Conservation (phyloP, 306 rosid genomes). For the Vicia sativa region DNA sequence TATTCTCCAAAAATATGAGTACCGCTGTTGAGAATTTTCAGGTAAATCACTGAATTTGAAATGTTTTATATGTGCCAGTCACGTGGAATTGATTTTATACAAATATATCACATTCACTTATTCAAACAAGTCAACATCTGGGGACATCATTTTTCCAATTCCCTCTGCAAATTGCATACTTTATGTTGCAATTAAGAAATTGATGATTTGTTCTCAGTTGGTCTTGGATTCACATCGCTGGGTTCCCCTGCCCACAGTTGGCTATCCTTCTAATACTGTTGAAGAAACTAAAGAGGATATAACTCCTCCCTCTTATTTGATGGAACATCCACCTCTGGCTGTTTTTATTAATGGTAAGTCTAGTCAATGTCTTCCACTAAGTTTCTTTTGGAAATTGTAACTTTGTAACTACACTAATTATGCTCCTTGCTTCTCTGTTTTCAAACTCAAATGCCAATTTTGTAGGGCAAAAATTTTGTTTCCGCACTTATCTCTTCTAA, state of each 20-base stretch:
- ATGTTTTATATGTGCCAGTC: conserved; percentile 26
- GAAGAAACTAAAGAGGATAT: conserved; percentile 87
- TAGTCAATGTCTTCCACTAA: conserved; percentile 30
- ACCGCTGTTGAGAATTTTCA: conserved; percentile 94
- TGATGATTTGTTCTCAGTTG: conserved; percentile 58
- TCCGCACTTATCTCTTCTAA: background rate
- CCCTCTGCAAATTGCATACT: conserved; percentile 26
- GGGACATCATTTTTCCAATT: conserved; percentile 33
- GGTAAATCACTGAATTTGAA: conserved; percentile 55
- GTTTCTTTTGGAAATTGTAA: conserved; percentile 29
- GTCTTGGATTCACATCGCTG: conserved; percentile 99
- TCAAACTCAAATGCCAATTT: conserved; percentile 3
- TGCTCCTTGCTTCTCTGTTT: background rate
- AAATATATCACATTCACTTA: conserved; percentile 12
- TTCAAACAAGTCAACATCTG: conserved; percentile 16
- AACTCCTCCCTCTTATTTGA: conserved; percentile 85
- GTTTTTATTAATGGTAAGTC: conserved; percentile 89
- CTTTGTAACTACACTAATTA: background rate
- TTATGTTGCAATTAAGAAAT: conserved; percentile 9
- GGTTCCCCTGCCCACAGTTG: conserved; percentile 95
- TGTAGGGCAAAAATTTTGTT: background rate
- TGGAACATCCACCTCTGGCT: conserved; percentile 99
- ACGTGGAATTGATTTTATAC: conserved; percentile 33
- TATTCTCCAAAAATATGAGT: conserved; percentile 88
- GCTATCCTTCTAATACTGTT: conserved; percentile 60